Evolutionary conservation across 495 filamentous ascomycete species (phyloP).

Genomic region (Penicillium bovifimosum): DNA sequence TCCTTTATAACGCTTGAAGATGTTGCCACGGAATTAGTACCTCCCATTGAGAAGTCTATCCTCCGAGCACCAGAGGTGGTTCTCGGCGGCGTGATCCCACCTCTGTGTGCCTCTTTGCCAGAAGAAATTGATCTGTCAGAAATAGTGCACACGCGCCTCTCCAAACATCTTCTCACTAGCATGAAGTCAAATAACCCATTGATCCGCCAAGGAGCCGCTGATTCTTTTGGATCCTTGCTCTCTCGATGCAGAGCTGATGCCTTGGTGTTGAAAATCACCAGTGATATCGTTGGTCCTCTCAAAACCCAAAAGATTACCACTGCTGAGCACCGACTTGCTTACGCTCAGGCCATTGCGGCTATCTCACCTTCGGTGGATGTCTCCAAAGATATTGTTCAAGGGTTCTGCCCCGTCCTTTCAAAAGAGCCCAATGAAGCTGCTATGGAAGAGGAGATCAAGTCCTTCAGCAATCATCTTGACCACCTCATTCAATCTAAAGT

Average conservation of each 20-base stretch:
- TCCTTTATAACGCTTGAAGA: constrained; percentile 71
- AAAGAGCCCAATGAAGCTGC: constrained; percentile 88
- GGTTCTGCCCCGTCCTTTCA: constrained; percentile 55
- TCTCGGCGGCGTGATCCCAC: constrained; percentile 65
- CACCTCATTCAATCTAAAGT: constrained; percentile 53
- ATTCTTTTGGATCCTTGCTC: constrained; percentile 62
- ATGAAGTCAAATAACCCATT: constrained; percentile 78
- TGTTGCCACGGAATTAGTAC: constrained; percentile 66
- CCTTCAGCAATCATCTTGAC: constrained; percentile 57
- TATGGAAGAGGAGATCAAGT: constrained; percentile 64
- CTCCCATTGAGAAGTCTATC: constrained; percentile 80
- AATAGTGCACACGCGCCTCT: constrained; percentile 58
- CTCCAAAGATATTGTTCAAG: constrained; percentile 59
- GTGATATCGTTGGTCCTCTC: constrained; percentile 71
- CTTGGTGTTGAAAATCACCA: constrained; percentile 56
- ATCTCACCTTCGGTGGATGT: constrained; percentile 52
- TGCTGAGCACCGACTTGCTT: constrained; percentile 72
- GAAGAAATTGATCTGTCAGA: constrained; percentile 69
- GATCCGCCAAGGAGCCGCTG: constrained; percentile 69
- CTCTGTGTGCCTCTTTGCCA: constrained; percentile 64
- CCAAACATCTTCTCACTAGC: constrained; percentile 82
- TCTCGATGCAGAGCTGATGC: constrained; percentile 50
- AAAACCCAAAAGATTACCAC: constrained; percentile 74
- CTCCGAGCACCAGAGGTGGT: constrained; percentile 87
- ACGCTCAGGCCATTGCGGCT: constrained; percentile 69